Base-by-base conservation (phyloP, 2,329 filamentous ascomycete genomes). In the Keithomyces neogunnii region DNA sequence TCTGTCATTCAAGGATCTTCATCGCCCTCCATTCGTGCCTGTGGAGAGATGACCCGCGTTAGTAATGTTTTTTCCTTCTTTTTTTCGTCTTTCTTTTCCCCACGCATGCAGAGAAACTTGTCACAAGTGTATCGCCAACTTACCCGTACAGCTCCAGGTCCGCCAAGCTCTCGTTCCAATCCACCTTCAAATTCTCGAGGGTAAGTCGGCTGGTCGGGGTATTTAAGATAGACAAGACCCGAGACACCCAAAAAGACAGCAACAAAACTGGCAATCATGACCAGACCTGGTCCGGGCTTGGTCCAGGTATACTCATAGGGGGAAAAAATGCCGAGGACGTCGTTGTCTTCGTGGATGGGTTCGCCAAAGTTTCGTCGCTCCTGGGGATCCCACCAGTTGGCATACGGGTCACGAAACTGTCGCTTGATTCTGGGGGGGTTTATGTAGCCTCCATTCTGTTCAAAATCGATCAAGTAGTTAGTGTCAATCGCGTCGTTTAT, bases 351-450 rank as follows among this genome's bases (percentile, higher is more conserved):
- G 70, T 99, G 92, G 49, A 95, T 83, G 10, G 92, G 89, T 72
- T 99, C 95, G 70, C 91, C 91, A 68, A 88, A 97, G 78, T 99
- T 97, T 64, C 93, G 84, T 67, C 91, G 85, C 71, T 97, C 93
- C 74, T 99, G 93, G 70, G 90, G 87, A 73, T 99, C 92, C 89
- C 90, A 97, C 89, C 90, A 99, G 66, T 89, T 85, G 66, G 72
- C 92, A 68, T 97, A 82, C 36, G 95, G 93, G 70, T 97, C 93
- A 67, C 93, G 89, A 74, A 89, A 88, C 69, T 90, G 85, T 61
- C 92, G 87, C 78, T 96, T 96, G 71, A 92, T 75, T 50, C 78
- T 72, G 11, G 84, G 82, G 53, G 88, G 87, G 72, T 91, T 89
- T 65, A 88, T 79, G 69, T 89, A 93, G 69, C 86, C 86, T 64